Base-by-base conservation (phyloP, 257 asterid species). In the Plantago ovata region DNA sequence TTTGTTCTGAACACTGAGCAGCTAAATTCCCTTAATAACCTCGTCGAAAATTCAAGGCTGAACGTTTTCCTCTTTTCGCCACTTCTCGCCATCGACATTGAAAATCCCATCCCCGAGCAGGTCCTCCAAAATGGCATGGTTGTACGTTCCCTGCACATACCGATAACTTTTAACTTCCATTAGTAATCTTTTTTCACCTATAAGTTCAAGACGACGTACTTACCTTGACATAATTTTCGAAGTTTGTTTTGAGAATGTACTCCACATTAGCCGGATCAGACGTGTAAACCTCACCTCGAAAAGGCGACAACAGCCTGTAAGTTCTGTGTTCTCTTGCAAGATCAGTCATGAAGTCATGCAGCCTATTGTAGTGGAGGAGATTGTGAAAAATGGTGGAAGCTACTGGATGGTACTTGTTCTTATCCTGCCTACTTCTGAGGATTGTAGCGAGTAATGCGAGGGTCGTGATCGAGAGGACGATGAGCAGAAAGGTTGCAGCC, bases 91-190 rank as follows among this genome's bases (percentile, higher is more conserved):
- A 60, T 87, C 96, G 15, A 87, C 92, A 0, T 84, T 14, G 71
- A 87, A 87, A 59, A 87, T 87, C 10, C 94, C 96, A 20, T 84
- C 92, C 0, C 96, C 94, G 50, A 87, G 55, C 53, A 87, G 70
- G 40, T 81, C 86, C 50, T 60, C 73, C 9, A 82, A 41, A 57
- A 69, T 78, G 60, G 33, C 54, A 64, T 79, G 58, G 61, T 77
- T 72, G 66, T 75, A 40, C 72, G 58, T 6, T 56, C 94, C 96
- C 92, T 87, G 72, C 48, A 33, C 14, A 64, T 11, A 61, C 28
- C 1, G 19, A 24, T 13, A 5, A 13, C 23, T 6, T 21, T 6
- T 10, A 48, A 48, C 16, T 38, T 40, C 11, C 46, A 38, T 18
- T 32, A 21, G 3, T 28, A 44, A 41, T 3, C 49, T 13, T 7